Conservation (phyloP, 441 rosid species). For the Codiaeum variegatum region DNA sequence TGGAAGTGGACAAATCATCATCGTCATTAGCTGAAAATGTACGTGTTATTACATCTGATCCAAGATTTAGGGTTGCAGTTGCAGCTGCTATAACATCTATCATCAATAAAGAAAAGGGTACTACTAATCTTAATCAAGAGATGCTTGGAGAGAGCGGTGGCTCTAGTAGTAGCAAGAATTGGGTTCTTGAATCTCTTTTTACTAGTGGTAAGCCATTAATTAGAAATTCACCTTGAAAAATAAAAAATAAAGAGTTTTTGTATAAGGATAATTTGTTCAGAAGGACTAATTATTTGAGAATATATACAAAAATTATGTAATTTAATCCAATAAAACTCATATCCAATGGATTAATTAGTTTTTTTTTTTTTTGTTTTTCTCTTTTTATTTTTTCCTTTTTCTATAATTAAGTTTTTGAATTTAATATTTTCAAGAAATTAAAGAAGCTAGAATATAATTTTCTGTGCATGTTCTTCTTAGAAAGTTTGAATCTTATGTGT, state of each 20-base stretch:
- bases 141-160: constrained; percentile 22
- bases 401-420: neutral
- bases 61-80: constrained; percentile 54
- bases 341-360: neutral
- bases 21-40: constrained; percentile 24
- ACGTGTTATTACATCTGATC: constrained; percentile 43
- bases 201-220: constrained; percentile 23
- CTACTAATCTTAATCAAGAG: constrained; percentile 1
- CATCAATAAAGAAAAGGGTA: constrained; percentile 33
- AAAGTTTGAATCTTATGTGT: neutral
- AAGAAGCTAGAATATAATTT: neutral
- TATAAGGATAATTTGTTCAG: neutral
- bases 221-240: neutral
- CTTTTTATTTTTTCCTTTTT: too few species aligned
- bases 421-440: neutral
- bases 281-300: neutral
- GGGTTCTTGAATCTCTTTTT: constrained; percentile 31
- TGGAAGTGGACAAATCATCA: neutral
- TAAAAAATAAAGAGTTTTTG: neutral
- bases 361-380: neutral
- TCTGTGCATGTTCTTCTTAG: neutral
- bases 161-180: constrained; percentile 24
- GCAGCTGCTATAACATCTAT: constrained; percentile 55
- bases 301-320: constrained; percentile 4
- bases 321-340: neutral